Base-by-base conservation (phyloP, 139 green algal species). In the Edaphochlamys debaryana region DNA sequence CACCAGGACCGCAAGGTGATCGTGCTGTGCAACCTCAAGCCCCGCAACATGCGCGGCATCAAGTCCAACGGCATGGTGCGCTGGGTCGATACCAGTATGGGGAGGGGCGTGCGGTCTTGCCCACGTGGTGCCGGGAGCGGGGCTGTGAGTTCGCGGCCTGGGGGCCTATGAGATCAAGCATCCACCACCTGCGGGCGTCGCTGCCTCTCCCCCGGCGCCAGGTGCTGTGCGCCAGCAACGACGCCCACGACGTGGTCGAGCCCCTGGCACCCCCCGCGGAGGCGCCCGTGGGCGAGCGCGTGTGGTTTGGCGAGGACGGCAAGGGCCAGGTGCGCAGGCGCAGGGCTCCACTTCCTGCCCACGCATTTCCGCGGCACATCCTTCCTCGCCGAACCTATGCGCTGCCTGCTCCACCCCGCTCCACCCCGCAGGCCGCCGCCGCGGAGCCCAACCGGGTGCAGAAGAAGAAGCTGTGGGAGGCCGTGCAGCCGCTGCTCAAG, bases 401-500 rank as follows among this genome's bases (percentile, higher is more conserved):
- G n/a, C n/a, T n/a, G n/a, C n/a, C 45, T 54, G 45, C 11, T 54
- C 11, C 45, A 54, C 45, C 45, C 45, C 45, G 45, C 45, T 13
- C 11, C 45, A 54, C 45, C 45, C 4, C 40, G 42, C 90, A 91
- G 84, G 63, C 89, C 32, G 84, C 88, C 6, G 80, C 92, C n/a
- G 89, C 88, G 8, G 80, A 85, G 71, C 67, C 89, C 60, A 93
- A 93, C 74, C 84, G 84, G 11, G 87, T 96, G 4, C 90, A 98
- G 88, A 97, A 97, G 91, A 97, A 98, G 88, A 98, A 97, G 85
- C 79, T 93, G 29, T 98, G 94, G 78, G 92, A 98, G 62, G 84
- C 80, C 29, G 89, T 94, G 69, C 88, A 93, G 85, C 92, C 93
- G 27, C 85, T 92, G 34, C 84, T 97, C n/a, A 87, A 89, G 66